These are phyloP conservation scores for Fusarium sp. DNA, from an alignment of 2,329 filamentous ascomycete genomes.

Conservation along the genomic window DNA sequence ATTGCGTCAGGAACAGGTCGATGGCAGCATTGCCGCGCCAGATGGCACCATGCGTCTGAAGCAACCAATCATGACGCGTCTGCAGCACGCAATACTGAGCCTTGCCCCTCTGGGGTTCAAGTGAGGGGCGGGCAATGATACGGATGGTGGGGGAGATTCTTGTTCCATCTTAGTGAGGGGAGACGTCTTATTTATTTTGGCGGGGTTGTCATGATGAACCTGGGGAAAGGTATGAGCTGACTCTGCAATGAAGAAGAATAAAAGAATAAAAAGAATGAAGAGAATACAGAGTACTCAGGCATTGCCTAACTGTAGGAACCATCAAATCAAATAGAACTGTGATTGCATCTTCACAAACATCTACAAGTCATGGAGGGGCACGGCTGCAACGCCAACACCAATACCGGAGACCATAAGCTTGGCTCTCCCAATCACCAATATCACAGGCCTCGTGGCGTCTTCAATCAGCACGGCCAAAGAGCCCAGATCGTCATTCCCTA, in stretches of 20 bases:
- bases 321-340: no score
- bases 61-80: conserved; percentile 28
- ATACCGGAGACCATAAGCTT: conserved; percentile 12
- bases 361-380: background rate
- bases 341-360: no score
- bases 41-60: conserved; percentile 41
- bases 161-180: conserved; percentile 13
- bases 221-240: background rate
- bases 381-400: conserved; percentile 19
- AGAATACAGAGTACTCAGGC: background rate
- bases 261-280: background rate
- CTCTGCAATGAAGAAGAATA: background rate
- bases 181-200: conserved; percentile 16
- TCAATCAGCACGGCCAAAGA: conserved; percentile 6
- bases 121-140: conserved; percentile 37
- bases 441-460: conserved; percentile 30
- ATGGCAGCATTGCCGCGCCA: conserved; percentile 42
- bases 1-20: conserved; percentile 44
- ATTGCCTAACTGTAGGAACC: no score
- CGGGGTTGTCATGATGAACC: conserved; percentile 30
- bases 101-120: conserved; percentile 41
- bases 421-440: conserved; percentile 32
- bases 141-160: conserved; percentile 23
- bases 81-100: conserved; percentile 45
- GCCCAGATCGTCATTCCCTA: conserved; percentile 27